A percentile compares a stretch with the other conserved stretches of the same genome.
These are phyloP conservation scores for Seminavis robusta DNA, from an alignment of 108 stramenopile genomes.

Conservation along the genomic window DNA sequence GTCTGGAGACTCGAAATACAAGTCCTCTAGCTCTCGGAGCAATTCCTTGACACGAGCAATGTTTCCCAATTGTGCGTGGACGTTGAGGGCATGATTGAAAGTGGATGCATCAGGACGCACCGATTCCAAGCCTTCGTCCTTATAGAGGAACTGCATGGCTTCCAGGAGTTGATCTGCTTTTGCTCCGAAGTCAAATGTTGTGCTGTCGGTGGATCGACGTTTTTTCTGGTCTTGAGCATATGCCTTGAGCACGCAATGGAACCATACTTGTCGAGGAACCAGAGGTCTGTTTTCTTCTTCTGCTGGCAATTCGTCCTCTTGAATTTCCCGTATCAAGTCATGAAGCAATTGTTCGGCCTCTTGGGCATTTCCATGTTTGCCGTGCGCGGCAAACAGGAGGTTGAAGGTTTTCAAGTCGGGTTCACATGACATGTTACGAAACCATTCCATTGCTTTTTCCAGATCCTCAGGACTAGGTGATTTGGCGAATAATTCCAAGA, in stretches of 20 bases:
- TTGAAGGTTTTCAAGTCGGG: slow-evolving; percentile 19
- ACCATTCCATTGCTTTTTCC: slow-evolving; percentile 7
- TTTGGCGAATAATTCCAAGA: slow-evolving; percentile 7
- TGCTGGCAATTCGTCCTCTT: background rate
- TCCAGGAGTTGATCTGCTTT: background rate
- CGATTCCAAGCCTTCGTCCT: slow-evolving; percentile 2
- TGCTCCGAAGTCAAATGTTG: background rate
- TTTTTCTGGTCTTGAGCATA: background rate
- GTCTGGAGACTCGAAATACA: background rate
- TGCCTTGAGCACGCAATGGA: slow-evolving; percentile 16
- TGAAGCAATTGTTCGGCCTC: slow-evolving; percentile 12
- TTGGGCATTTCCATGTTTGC: background rate
- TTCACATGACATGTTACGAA: background rate
- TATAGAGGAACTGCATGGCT: background rate
- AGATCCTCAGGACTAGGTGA: slow-evolving; percentile 1
- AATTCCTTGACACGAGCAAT: slow-evolving; percentile 12
- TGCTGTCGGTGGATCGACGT: background rate
- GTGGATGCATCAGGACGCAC: slow-evolving; percentile 18
- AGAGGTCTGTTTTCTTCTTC: background rate
- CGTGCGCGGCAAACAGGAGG: slow-evolving; percentile 10
- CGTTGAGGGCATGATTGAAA: slow-evolving; percentile 14
- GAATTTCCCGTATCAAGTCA: slow-evolving; percentile 3
- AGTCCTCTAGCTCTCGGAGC: slow-evolving; percentile 3
- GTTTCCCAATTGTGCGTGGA: slow-evolving; percentile 20
- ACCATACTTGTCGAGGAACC: slow-evolving; percentile 2